These are phyloP conservation scores for Boletus fagicola DNA, from an alignment of 768 basidiomycete genomes.

Conservation along the genomic window DNA sequence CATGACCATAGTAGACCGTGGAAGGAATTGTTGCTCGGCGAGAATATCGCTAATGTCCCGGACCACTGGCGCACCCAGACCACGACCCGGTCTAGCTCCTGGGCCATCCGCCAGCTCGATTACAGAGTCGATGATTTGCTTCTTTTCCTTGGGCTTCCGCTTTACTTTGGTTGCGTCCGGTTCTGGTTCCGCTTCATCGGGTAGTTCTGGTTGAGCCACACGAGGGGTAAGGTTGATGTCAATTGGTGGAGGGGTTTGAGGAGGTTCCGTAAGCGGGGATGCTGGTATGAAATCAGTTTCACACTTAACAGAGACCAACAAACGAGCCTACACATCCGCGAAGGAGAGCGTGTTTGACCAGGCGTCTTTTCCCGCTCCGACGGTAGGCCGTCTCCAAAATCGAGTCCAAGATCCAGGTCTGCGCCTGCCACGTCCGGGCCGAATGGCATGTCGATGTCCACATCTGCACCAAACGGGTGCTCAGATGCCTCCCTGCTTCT, in stretches of 20 bases:
- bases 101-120: slow-evolving; percentile 77
- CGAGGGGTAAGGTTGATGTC: slow-evolving; percentile 49
- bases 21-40: slow-evolving; percentile 80
- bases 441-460: slow-evolving; percentile 49
- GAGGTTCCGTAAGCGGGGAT: slow-evolving; percentile 73
- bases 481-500: slow-evolving; percentile 65
- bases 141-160: slow-evolving; percentile 69
- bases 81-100: slow-evolving; percentile 52
- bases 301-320: not conserved
- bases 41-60: slow-evolving; percentile 68
- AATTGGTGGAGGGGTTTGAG: slow-evolving; percentile 72
- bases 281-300: slow-evolving; percentile 41
- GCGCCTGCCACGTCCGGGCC: slow-evolving; percentile 50
- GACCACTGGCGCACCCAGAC: slow-evolving; percentile 54
- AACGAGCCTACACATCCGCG: slow-evolving; percentile 62
- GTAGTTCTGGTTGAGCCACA: slow-evolving; percentile 40
- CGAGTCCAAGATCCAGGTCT: slow-evolving; percentile 69
- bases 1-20: slow-evolving; percentile 80
- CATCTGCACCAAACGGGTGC: slow-evolving; percentile 59
- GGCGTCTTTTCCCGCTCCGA: slow-evolving; percentile 52
- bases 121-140: slow-evolving; percentile 86
- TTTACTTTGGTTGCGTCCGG: slow-evolving; percentile 37
- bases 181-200: slow-evolving; percentile 37
- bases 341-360: slow-evolving; percentile 56
- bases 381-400: slow-evolving; percentile 58